These are phyloP conservation scores for Cryptosporidium bovis DNA, from an alignment of 169 alveolate species.

Conservation along the genomic window DNA sequence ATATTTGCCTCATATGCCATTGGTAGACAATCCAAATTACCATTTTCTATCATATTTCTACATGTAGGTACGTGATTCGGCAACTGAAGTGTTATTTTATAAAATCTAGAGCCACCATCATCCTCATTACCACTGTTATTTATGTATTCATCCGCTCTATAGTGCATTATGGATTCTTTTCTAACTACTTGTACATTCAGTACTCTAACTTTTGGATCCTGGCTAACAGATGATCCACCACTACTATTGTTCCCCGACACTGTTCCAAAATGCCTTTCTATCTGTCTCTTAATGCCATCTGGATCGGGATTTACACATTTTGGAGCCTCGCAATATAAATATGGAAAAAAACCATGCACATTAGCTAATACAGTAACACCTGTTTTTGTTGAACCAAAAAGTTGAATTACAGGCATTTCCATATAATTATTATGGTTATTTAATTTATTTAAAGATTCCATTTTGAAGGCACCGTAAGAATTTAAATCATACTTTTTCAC, in stretches of 20 bases:
- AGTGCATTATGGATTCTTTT: constrained; percentile 83
- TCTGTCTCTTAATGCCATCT: constrained; percentile 11
- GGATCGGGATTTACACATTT: constrained; percentile 15
- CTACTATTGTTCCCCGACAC: not conserved
- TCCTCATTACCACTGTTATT: constrained; percentile 27
- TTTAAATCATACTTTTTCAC: not conserved
- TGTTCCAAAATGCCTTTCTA: not conserved
- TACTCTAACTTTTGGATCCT: constrained; percentile 46
- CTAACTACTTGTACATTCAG: constrained; percentile 77
- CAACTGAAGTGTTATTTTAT: constrained; percentile 84
- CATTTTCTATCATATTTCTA: constrained; percentile 84
- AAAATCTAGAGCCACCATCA: constrained; percentile 75
- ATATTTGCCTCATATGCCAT: constrained; percentile 93
- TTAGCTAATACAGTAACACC: constrained; percentile 34
- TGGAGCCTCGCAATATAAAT: constrained; percentile 48
- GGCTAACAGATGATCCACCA: too few relatives aligned
- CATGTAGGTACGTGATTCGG: constrained; percentile 87
- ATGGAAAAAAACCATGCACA: constrained; percentile 67
- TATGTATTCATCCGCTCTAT: constrained; percentile 72
- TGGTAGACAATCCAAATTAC: constrained; percentile 78
- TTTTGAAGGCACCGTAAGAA: not conserved
- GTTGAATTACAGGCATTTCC: constrained; percentile 49
- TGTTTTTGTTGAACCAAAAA: constrained; percentile 38
- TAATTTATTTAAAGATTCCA: not conserved
- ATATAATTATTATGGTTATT: not conserved